Base-by-base conservation (phyloP, 805 yeast genomes). In the Tetrapisispora arboricola region DNA sequence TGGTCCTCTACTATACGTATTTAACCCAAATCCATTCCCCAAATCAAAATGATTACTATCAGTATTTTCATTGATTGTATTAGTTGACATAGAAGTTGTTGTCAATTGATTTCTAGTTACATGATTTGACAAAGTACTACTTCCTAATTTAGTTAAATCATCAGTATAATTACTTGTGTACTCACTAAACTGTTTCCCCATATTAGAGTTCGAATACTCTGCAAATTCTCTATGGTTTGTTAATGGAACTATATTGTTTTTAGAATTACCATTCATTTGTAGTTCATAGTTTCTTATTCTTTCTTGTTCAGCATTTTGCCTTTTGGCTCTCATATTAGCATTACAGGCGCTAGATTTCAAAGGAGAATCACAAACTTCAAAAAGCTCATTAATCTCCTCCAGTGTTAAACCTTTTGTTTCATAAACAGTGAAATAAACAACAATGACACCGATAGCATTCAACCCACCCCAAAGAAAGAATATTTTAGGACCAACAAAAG, bases 401-500 rank as follows among this genome's bases (percentile, higher is more conserved):
- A 85, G 70, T 51, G 78, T 75, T 39, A 84, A 66, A 0, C 94
- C 94, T 51, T 76, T 80, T 0, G 95, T 84, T 58, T 84, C 92
- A 61, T 79, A 84, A 26, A 83, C 84, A 42, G 72, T 66, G 39
- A 81, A 73, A 58, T 78, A 80, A 6, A 78, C 78, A 46, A 78
- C 72, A 3, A 80, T 48, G 4, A 75, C 72, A 1, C 81, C 86
- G 4, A 70, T 33, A 2, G 75, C 65, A 58, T 79, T 81, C 44
- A 76, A 63, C 1, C 83, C 75, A 4, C 92, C 92, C 94, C 94
- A 84, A 5, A 84, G 65, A 57, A 81, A 84, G 59, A 83, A 84
- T 20, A 84, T 81, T 46, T 73, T 78, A 22, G 79, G 73, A 0
- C 88, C 90, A 43, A 81, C 58, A 0, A 79, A 75, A 1, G 84